A percentile compares a stretch with the other conserved stretches of the same genome.
Conservation (phyloP, 495 filamentous ascomycete genomes). For the Lineolata rhizophorae region DNA sequence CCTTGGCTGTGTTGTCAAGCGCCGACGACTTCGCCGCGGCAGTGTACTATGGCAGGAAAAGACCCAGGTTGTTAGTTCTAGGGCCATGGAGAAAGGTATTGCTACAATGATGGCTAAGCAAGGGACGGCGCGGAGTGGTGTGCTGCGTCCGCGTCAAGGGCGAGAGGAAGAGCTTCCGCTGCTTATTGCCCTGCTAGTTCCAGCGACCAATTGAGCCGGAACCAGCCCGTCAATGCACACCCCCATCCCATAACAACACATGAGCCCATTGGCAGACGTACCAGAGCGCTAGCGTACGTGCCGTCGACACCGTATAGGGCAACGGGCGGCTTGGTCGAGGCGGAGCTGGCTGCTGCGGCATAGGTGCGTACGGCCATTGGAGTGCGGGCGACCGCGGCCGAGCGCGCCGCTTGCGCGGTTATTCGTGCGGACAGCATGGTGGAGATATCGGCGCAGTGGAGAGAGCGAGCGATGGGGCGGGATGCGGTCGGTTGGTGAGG, state of each 20-base stretch:
- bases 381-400: slow-evolving; percentile 28
- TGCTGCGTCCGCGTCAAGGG: neutral
- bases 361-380: slow-evolving; percentile 27
- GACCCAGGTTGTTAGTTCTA: neutral
- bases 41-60: slow-evolving; percentile 73
- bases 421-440: slow-evolving; percentile 43
- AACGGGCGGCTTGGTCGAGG: slow-evolving; percentile 48
- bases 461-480: too few species aligned
- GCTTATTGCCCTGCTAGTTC: too few species aligned
- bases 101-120: neutral
- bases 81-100: slow-evolving; percentile 1
- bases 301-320: slow-evolving; percentile 89
- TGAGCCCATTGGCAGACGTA: slow-evolving; percentile 25
- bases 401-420: slow-evolving; percentile 32
- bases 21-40: slow-evolving; percentile 68
- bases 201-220: too few species aligned
- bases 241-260: neutral
- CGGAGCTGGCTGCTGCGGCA: slow-evolving; percentile 40
- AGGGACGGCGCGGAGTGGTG: too few species aligned
- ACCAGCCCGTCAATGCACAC: neutral
- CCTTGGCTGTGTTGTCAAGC: slow-evolving; percentile 63
- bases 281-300: slow-evolving; percentile 94
- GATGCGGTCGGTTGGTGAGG: too few species aligned
- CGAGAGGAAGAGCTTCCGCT: neutral
- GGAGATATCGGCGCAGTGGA: too few species aligned